Evolutionary conservation across 1,284 basidiomycete genomes (phyloP).

Genomic region (Melampsora americana): DNA sequence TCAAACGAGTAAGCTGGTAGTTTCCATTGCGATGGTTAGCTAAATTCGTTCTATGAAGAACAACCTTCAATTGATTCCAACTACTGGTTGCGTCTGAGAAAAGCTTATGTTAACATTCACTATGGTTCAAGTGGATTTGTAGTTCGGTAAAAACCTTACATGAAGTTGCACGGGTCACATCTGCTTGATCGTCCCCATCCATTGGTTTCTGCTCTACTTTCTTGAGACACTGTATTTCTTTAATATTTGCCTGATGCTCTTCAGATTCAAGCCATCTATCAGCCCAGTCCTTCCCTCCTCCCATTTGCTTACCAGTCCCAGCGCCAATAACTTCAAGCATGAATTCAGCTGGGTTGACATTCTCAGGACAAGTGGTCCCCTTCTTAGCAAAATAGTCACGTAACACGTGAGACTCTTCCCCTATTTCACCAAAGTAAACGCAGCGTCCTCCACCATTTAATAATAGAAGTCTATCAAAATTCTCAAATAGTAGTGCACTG

Average conservation of each 20-base stretch:
- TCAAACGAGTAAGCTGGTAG: constrained; percentile 74
- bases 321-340: constrained; percentile 56
- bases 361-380: constrained; percentile 58
- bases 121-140: constrained; percentile 74
- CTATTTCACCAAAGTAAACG: constrained; percentile 62
- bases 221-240: constrained; percentile 58
- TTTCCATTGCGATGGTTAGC: constrained; percentile 79
- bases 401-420: constrained; percentile 59
- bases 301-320: constrained; percentile 52
- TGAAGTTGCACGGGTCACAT: background rate
- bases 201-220: constrained; percentile 55
- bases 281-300: constrained; percentile 56
- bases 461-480: constrained; percentile 63
- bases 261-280: constrained; percentile 54
- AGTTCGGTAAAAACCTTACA: constrained; percentile 47
- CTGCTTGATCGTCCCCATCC: background rate
- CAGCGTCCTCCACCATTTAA: constrained; percentile 57
- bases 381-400: constrained; percentile 61
- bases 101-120: constrained; percentile 63
- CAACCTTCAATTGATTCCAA: constrained; percentile 71
- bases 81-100: constrained; percentile 64
- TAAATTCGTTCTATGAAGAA: constrained; percentile 69
- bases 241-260: constrained; percentile 53
- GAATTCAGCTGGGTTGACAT: constrained; percentile 58
- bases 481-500: constrained; percentile 60